These are phyloP conservation scores for Ceriops tagal DNA, from an alignment of 345 rosid species.

Conservation along the genomic window DNA sequence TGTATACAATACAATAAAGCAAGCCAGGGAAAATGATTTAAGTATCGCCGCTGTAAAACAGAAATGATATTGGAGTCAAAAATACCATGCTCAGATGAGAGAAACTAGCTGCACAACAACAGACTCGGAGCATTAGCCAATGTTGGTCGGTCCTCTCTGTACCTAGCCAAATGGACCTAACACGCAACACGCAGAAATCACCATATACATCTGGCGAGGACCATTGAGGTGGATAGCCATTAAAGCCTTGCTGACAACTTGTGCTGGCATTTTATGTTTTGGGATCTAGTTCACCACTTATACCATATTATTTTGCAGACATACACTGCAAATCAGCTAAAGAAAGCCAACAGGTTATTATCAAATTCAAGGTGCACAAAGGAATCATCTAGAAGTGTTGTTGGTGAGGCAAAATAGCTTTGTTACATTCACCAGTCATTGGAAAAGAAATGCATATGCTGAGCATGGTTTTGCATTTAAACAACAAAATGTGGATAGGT, in stretches of 20 bases:
- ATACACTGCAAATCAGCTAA: background rate
- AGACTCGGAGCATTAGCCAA: background rate
- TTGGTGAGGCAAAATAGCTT: too few relatives aligned
- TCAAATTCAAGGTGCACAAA: background rate
- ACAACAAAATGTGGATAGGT: background rate
- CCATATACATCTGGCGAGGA: background rate
- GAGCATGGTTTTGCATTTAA: background rate
- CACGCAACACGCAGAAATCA: background rate
- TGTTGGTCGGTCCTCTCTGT: background rate
- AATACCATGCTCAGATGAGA: background rate
- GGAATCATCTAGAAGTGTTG: too few relatives aligned
- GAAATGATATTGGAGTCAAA: background rate
- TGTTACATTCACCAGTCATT: too few relatives aligned
- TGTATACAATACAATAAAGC: constrained; percentile 30
- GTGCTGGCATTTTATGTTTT: constrained; percentile 2
- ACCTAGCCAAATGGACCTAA: constrained; percentile 2
- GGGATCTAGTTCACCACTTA: background rate
- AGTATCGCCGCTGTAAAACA: background rate
- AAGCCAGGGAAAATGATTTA: background rate
- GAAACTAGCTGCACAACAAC: background rate
- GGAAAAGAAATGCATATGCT: background rate
- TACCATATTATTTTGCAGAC: background rate
- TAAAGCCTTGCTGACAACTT: background rate
- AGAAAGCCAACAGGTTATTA: background rate
- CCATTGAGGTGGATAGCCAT: background rate